Evolutionary conservation across 148 eudicot species (phyloP), one percentile per base, ranked within the genome.

Genomic region (Arctostaphylos glauca): DNA sequence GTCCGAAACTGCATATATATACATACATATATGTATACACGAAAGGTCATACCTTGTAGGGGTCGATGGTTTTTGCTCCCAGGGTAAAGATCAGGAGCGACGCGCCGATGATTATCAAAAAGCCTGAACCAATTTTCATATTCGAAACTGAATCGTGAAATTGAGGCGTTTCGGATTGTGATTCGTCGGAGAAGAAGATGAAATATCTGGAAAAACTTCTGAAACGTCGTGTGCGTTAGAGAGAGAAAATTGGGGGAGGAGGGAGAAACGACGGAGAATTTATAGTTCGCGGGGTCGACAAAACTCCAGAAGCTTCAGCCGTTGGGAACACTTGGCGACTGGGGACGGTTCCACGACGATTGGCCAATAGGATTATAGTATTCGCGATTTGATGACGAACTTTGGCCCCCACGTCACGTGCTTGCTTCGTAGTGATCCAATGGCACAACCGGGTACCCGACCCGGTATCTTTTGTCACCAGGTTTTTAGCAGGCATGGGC

Each of bases 341-440:
- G 18, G 1, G 0, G 5, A 67, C 68, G 47, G 82, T 68, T 88
- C 88, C 98, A 94, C 93, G 92, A 85, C 3, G 15, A 16, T 25
- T 83, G 56, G 67, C 95, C 98, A 94, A 94, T 92, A 58, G 85
- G 68, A 83, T 89, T 91, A 71, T 47, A 86, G 84, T 5, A 13
- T 75, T 83, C 80, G 73, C 81, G 72, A 62, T 66, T 10, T 48
- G 2, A 31, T 78, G 70, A 58, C 5, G 81, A 18, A 21, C 19
- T 8, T 47, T 19, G 53, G 31, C 3, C 58, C 3, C 58, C 38
- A 12, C 4, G 21, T n/a, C 55, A 9, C 76, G 53, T 47, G 54
- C 55, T 47, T 19, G 55, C 55, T 74, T 46, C 15, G 21, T 16
- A 46, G 6, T 18, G 76, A 50, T 44, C 23, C 76, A 6, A 7